Conservation (phyloP, 1,284 basidiomycete genomes). For the Athelia psychrophila region DNA sequence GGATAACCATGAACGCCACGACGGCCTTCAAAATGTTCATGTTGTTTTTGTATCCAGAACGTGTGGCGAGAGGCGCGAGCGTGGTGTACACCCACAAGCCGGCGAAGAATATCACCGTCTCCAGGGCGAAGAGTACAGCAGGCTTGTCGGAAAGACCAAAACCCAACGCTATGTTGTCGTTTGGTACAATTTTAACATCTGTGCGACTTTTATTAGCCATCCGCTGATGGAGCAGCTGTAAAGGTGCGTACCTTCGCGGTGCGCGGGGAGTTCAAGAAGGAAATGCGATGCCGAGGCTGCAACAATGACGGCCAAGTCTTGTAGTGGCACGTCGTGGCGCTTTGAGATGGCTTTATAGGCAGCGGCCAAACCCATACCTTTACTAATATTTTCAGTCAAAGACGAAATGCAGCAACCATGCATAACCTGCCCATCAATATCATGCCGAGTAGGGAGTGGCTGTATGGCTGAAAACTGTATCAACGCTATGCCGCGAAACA, state of each 20-base stretch:
- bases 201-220: not conserved
- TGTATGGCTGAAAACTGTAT: too few relatives aligned
- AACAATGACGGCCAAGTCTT: constrained; percentile 18
- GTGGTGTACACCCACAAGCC: constrained; percentile 23
- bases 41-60: constrained; percentile 18
- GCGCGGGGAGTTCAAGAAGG: constrained; percentile 21
- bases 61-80: constrained; percentile 19
- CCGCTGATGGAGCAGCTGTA: not conserved
- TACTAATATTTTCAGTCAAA: constrained; percentile 15
- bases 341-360: constrained; percentile 14
- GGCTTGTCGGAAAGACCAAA: constrained; percentile 24
- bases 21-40: constrained; percentile 16
- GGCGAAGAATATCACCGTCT: constrained; percentile 20
- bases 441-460: too few relatives aligned
- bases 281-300: constrained; percentile 15
- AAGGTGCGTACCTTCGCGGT: constrained; percentile 16
- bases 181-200: constrained; percentile 27
- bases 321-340: constrained; percentile 12
- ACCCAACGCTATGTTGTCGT: constrained; percentile 16
- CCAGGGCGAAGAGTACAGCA: constrained; percentile 20
- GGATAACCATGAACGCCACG: constrained; percentile 19
- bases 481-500: too few relatives aligned
- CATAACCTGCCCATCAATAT: too few relatives aligned
- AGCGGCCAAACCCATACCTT: constrained; percentile 16
- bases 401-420: too few relatives aligned